Base-by-base conservation (phyloP, 108 stramenopile species). In the Cylindrotheca closterium region DNA sequence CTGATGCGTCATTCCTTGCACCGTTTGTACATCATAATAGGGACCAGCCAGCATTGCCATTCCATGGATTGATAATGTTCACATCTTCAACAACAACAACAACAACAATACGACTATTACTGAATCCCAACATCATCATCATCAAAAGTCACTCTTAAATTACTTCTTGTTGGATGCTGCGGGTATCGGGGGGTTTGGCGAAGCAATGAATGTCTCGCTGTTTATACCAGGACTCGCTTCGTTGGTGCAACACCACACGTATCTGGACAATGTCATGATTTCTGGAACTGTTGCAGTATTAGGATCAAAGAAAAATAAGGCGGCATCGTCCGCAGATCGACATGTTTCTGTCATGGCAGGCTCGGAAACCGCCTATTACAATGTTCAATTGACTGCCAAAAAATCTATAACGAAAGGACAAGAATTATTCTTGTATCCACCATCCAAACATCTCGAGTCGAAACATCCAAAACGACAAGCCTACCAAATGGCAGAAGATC, bases 221-320 rank as follows among this genome's bases (percentile, higher is more conserved):
- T 63, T 61, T 47, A 25, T 71, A 31, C 70, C 61, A 12, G 70
- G 70, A 28, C 37, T 58, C n/a, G 33, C 33, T 8, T 56, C 53
- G 5, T 46, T 71, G 47, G 55, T 49, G 3, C 61, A 71, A 47
- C 51, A 63, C 63, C 70, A 71, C 27, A 19, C 59, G 10, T 3
- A 21, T 26, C 50, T 71, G 30, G 63, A 65, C 27, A 71, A 71
- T 71, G 53, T 65, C 2, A 15, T 65, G 2, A 7, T 48, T 4
- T 19, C 28, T 47, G 64, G 52, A 33, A n/a, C n/a, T n/a, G n/a
- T n/a, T n/a, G n/a, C n/a, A n/a, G n/a, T n/a, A n/a, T n/a, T n/a
- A n/a, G n/a, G n/a, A n/a, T n/a, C n/a, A n/a, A n/a, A n/a, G n/a
- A n/a, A n/a, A n/a, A 3, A 55, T 52, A 53, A 30, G 18, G 19